Evolutionary conservation across 169 alveolate species (phyloP).

Genomic region (Cryptosporidium sp.): DNA sequence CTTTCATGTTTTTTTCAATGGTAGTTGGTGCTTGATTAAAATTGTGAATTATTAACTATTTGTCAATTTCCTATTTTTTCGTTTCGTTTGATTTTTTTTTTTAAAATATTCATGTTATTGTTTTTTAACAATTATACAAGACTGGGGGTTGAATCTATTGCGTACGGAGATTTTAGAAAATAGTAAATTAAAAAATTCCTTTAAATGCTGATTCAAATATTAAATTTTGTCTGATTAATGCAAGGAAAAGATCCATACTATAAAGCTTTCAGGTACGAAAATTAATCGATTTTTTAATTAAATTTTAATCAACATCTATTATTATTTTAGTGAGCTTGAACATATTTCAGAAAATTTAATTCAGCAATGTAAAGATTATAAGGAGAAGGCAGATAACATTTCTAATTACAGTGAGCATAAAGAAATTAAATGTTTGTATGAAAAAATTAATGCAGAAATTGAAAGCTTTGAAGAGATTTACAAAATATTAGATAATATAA

Average conservation of each 20-base stretch:
- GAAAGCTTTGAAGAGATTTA: slow-evolving; percentile 13
- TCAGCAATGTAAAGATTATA: not conserved
- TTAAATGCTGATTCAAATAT: not conserved
- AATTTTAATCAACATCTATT: not conserved
- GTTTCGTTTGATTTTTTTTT: not conserved
- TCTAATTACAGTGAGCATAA: not conserved
- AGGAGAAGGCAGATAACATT: not conserved
- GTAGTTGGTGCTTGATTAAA: slow-evolving; percentile 1
- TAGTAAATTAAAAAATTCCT: not conserved
- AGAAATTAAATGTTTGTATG: not conserved
- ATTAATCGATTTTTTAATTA: not conserved
- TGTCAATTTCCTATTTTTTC: not conserved
- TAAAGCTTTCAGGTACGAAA: slow-evolving; percentile 52
- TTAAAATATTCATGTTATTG: not conserved
- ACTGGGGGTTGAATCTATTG: not conserved
- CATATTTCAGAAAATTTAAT: slow-evolving; percentile 2
- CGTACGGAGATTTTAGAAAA: not conserved
- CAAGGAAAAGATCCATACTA: slow-evolving; percentile 52
- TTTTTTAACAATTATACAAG: not conserved
- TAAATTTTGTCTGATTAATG: not conserved
- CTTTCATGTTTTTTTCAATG: not conserved
- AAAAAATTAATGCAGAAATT: slow-evolving; percentile 4
- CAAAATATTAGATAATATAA: not conserved
- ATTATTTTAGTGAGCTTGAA: slow-evolving; percentile 45
- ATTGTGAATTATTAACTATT: not conserved